These are phyloP conservation scores for Ophiobolus disseminans DNA, from an alignment of 2,329 filamentous ascomycete genomes.

Conservation along the genomic window DNA sequence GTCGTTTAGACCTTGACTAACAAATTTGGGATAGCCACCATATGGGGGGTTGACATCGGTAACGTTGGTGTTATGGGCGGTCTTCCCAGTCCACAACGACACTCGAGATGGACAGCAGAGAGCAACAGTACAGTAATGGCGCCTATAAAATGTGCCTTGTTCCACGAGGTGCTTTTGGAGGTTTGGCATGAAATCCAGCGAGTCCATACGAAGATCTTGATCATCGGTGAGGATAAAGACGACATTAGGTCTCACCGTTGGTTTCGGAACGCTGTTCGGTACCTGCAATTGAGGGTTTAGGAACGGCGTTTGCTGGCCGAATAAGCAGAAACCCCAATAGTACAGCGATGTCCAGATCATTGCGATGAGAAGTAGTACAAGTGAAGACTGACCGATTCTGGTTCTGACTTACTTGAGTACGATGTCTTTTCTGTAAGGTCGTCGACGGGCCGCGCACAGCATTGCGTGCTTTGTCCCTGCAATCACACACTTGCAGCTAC, in stretches of 20 bases:
- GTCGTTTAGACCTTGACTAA: conserved; percentile 67
- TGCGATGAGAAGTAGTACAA: too few species aligned
- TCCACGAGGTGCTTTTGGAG: conserved; percentile 62
- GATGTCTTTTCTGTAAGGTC: too few species aligned
- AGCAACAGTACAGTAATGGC: conserved; percentile 70
- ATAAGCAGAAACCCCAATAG: too few species aligned
- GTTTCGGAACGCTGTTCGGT: not conserved
- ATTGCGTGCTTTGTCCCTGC: not conserved
- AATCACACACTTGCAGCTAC: not conserved
- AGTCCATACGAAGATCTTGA: conserved; percentile 61
- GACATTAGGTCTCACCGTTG: conserved; percentile 58
- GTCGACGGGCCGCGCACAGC: not conserved
- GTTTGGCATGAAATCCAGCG: conserved; percentile 59
- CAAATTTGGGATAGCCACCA: conserved; percentile 69
- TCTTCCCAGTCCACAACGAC: conserved; percentile 68
- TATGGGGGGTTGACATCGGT: conserved; percentile 62
- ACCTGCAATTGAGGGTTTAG: not conserved
- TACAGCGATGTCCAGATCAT: too few species aligned
- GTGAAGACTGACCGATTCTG: too few species aligned
- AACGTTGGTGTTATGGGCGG: conserved; percentile 73
- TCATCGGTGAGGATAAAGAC: conserved; percentile 72
- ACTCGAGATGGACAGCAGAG: conserved; percentile 72
- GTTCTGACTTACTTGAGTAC: too few species aligned
- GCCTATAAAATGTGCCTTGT: conserved; percentile 64
- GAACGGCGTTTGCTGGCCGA: too few species aligned